Evolutionary conservation across 179 eudicot species (phyloP).

Genomic region (Carnegiea gigantea): DNA sequence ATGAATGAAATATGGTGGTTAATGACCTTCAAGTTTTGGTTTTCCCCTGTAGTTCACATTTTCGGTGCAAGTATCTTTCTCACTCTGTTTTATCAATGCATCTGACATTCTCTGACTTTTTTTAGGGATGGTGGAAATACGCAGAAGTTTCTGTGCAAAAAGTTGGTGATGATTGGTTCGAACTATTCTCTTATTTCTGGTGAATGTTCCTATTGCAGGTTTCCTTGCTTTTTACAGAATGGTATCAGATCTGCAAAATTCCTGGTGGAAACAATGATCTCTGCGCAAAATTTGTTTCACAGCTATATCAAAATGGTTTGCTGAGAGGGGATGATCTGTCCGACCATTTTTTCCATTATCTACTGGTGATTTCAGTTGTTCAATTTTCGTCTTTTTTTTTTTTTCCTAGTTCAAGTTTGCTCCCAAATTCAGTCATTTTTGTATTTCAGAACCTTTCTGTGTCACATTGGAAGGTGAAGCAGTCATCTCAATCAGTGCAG

Average conservation of each 20-base stretch:
- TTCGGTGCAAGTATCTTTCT: no score
- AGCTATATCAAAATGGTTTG: slow-evolving; percentile 72
- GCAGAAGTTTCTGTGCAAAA: no score
- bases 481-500: slow-evolving; percentile 57
- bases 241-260: slow-evolving; percentile 72
- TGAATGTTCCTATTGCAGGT: slow-evolving; percentile 46
- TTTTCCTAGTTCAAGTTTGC: neutral
- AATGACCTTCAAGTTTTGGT: no score
- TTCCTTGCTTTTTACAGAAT: slow-evolving; percentile 65
- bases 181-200: neutral
- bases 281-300: slow-evolving; percentile 49
- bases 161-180: no score
- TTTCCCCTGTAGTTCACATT: no score
- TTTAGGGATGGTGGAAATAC: no score
- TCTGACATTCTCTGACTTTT: no score
- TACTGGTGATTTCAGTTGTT: slow-evolving; percentile 44
- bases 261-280: slow-evolving; percentile 66
- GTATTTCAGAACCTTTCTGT: slow-evolving; percentile 67
- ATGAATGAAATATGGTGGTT: no score
- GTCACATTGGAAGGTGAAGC: slow-evolving; percentile 63
- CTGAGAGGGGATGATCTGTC: slow-evolving; percentile 81
- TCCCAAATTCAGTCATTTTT: neutral
- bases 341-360: slow-evolving; percentile 75
- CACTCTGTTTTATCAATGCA: no score
- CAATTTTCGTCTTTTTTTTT: neutral